Evolutionary conservation across 768 basidiomycete species (phyloP).

Genomic region (Mycena amicta): DNA sequence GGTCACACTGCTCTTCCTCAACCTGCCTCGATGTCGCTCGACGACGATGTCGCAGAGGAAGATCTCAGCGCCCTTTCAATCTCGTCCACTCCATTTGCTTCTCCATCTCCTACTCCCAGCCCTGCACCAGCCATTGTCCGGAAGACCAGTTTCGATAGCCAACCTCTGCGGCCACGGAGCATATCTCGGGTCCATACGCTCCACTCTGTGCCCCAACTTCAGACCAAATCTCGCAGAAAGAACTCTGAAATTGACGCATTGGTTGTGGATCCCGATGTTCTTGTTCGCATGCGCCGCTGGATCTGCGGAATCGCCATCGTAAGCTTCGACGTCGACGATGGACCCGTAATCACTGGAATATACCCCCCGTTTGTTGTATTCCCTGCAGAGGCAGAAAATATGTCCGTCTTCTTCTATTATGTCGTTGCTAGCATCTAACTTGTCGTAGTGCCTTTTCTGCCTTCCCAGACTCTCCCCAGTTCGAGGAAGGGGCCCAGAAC

Average conservation of each 20-base stretch:
- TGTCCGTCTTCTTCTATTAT: slow-evolving; percentile 54
- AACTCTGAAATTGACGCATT: slow-evolving; percentile 43
- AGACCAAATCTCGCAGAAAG: slow-evolving; percentile 32
- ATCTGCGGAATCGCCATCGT: slow-evolving; percentile 70
- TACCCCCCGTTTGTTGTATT: slow-evolving; percentile 65
- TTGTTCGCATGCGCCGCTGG: slow-evolving; percentile 63
- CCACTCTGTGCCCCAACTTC: slow-evolving; percentile 39
- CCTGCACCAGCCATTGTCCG: background rate
- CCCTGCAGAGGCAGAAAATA: slow-evolving; percentile 79
- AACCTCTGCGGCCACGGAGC: slow-evolving; percentile 10
- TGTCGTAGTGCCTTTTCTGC: slow-evolving; percentile 80
- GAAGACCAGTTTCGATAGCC: slow-evolving; percentile 7
- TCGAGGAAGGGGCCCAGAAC: slow-evolving; percentile 78
- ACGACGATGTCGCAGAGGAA: background rate
- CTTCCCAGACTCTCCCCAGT: slow-evolving; percentile 87
- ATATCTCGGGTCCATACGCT: slow-evolving; percentile 50
- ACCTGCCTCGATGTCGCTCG: background rate
- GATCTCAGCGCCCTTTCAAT: slow-evolving; percentile 9
- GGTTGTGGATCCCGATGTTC: slow-evolving; percentile 48
- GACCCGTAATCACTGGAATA: slow-evolving; percentile 73
- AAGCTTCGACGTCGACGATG: slow-evolving; percentile 87
- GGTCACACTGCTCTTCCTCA: background rate
- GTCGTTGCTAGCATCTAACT: slow-evolving; percentile 9
- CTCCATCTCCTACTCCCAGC: slow-evolving; percentile 3
- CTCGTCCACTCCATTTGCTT: slow-evolving; percentile 14